A percentile compares a stretch with the other conserved stretches of the same genome.
Conservation (phyloP, 2,329 filamentous ascomycete species). For the Phialophora verrucosa region DNA sequence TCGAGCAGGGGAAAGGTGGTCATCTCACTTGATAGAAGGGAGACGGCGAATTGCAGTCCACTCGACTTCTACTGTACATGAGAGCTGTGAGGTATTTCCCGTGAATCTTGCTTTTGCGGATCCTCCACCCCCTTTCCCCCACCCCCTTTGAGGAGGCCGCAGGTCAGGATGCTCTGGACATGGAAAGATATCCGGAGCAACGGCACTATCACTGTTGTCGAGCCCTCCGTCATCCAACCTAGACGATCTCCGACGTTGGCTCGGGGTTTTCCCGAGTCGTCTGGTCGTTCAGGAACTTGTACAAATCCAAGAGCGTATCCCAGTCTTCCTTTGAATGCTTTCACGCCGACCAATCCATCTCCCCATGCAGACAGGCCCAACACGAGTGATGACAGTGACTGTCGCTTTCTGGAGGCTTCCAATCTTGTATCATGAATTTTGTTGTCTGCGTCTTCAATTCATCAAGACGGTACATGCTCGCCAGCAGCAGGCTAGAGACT, state of each 20-base stretch:
- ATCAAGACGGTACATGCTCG: neutral
- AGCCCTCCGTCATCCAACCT: too few relatives aligned
- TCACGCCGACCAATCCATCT: too few relatives aligned
- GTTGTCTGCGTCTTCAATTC: neutral
- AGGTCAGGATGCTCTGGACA: neutral
- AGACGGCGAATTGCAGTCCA: neutral
- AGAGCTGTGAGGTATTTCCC: neutral
- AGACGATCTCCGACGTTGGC: too few relatives aligned
- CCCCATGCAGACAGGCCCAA: too few relatives aligned
- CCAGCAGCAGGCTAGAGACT: neutral
- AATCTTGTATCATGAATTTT: neutral
- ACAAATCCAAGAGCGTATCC: too few relatives aligned
- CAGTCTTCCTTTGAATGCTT: too few relatives aligned
- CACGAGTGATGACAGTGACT: too few relatives aligned
- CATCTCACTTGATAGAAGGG: neutral
- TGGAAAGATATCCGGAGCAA: neutral
- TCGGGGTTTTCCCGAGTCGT: too few relatives aligned
- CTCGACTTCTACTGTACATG: neutral
- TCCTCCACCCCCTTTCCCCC: neutral
- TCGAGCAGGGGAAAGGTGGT: neutral
- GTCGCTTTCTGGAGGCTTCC: neutral
- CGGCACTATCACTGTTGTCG: neutral
- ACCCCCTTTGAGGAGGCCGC: neutral
- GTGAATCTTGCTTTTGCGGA: neutral
- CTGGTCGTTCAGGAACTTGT: too few relatives aligned